phyloP scores from a whole-genome alignment of 2,329 filamentous ascomycete genomes.

The Fonsecaea monophora region DNA sequence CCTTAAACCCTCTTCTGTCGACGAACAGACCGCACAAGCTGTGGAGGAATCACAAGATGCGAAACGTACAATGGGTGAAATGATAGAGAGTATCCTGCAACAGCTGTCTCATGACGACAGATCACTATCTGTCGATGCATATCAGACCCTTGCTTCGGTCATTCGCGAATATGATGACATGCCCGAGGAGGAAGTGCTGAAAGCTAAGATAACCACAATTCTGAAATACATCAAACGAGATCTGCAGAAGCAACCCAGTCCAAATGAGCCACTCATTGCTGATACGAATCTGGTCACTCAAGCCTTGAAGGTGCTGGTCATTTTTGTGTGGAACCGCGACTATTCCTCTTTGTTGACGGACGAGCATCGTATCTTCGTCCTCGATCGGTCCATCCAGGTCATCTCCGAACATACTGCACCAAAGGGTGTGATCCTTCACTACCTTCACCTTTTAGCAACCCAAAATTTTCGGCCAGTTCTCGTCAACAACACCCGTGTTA shows the following conservation, averaged over 20 bases:
- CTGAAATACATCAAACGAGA: conserved; percentile 86
- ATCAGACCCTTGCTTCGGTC: conserved; percentile 76
- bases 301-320: conserved; percentile 76
- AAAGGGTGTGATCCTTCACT: conserved; percentile 78
- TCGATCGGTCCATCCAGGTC: conserved; percentile 78
- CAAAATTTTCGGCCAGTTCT: conserved; percentile 79
- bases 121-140: conserved; percentile 80
- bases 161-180: conserved; percentile 83
- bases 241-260: conserved; percentile 50
- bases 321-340: conserved; percentile 76
- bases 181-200: conserved; percentile 74
- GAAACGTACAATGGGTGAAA: conserved; percentile 41
- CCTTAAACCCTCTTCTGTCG: conserved; percentile 69
- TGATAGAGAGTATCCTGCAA: conserved; percentile 79
- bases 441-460: conserved; percentile 79
- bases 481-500: conserved; percentile 58
- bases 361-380: conserved; percentile 79
- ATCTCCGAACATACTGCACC: conserved; percentile 72
- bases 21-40: conserved; percentile 31
- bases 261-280: conserved; percentile 60
- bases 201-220: conserved; percentile 77
- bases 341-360: conserved; percentile 73
- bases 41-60: conserved; percentile 15
- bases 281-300: conserved; percentile 74
- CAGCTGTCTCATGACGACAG: conserved; percentile 78